Base-by-base conservation (phyloP, 2,329 filamentous ascomycete genomes). In the Aspergillus pseudotamarii region DNA sequence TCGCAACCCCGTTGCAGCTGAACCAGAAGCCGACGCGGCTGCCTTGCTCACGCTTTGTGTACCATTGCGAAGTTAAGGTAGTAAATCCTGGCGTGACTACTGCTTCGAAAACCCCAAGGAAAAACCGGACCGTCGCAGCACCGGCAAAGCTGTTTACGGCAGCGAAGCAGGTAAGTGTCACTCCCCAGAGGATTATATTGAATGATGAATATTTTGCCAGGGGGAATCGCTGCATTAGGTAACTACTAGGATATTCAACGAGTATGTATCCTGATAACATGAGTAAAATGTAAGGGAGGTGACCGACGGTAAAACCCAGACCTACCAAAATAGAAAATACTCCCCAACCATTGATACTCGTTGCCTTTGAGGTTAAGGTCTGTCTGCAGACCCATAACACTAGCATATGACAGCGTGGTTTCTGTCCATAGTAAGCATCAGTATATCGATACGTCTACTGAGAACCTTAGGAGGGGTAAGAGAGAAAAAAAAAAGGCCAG, bases 201-300 rank as follows among this genome's bases (percentile, higher is more conserved):
- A 53, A 68, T 1, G 80, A 75, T 4, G 85, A 75, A 59, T 83
- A 85, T 64, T 81, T 83, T 12, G 78, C 83, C 2, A 82, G 71
- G 0, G 82, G 83, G 10, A 85, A 71, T 1, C 79, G 78, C 23
- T 82, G 78, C 38, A 86, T 76, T 12, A 86, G 73, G 14, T 83
- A 70, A 0, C 81, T 82, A 0, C 82, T 84, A 0, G 84, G 81
- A 64, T 84, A 85, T 34, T 82, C 80, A 73, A 82, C 83, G 30
- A 78, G 70, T 3, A 86, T 77, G 68, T 85, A 69, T 12, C 67
- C 67, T 11, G 58, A 60, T 10, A 16, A 1, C 5, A 19, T 50
- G 26, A 50, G 46, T 19, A 9, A 30, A 41, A 41, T 2, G 34
- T 6, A 16, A 2, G 1, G 12, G 6, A 28, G 5, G 23, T 6